These are phyloP conservation scores for Ephemerocybe angulata DNA, from an alignment of 768 basidiomycete genomes.

Conservation along the genomic window DNA sequence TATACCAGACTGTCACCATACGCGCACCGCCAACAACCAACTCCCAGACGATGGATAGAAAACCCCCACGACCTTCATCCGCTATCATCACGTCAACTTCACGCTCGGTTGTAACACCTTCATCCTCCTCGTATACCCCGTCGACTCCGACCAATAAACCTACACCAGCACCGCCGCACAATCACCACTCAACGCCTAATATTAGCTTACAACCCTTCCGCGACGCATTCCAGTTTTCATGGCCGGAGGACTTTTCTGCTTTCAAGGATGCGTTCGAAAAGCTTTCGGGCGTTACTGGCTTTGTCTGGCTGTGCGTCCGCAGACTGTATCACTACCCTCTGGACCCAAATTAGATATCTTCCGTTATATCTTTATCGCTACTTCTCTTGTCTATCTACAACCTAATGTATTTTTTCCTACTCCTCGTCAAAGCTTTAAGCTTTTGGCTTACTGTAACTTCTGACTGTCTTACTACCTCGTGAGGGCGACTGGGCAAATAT, in stretches of 20 bases:
- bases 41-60: too few species aligned
- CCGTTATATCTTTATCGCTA: too few species aligned
- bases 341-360: conserved; percentile 38
- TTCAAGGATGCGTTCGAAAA: conserved; percentile 28
- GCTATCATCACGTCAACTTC: not conserved
- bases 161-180: not conserved
- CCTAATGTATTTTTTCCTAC: too few species aligned
- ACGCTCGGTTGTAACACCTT: not conserved
- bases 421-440: too few species aligned
- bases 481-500: too few species aligned
- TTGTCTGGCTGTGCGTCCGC: conserved; percentile 46
- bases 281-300: conserved; percentile 36
- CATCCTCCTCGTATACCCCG: not conserved
- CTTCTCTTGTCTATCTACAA: too few species aligned
- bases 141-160: not conserved
- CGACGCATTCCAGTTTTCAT: conserved; percentile 23
- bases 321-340: conserved; percentile 56
- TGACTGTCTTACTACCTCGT: too few species aligned
- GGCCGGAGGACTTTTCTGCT: conserved; percentile 19
- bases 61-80: not conserved
- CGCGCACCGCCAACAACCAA: not conserved
- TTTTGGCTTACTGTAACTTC: too few species aligned
- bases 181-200: not conserved
- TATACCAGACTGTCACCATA: not conserved
- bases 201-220: not conserved